Conservation (phyloP, 2,329 filamentous ascomycete species). For the Capronia americana region DNA sequence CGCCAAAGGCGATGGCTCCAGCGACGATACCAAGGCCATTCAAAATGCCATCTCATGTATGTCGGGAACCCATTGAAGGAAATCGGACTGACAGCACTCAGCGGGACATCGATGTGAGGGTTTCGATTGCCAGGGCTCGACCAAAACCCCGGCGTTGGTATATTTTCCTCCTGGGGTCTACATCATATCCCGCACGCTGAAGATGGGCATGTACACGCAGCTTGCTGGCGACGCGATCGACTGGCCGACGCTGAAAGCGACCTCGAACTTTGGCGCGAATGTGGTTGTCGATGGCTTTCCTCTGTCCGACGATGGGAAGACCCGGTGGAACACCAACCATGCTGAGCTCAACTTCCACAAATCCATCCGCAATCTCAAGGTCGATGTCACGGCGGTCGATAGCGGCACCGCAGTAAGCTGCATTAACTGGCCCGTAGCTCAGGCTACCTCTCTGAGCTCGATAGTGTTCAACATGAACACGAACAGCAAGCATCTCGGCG, state of each 20-base stretch:
- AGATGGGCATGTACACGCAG: slow-evolving; percentile 1
- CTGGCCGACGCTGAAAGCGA: not conserved
- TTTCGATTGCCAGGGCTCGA: not conserved
- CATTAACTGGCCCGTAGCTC: not conserved
- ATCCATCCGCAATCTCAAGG: slow-evolving; percentile 10
- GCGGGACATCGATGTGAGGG: slow-evolving; percentile 4
- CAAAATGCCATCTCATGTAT: slow-evolving; percentile 3
- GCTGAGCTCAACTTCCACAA: slow-evolving; percentile 4
- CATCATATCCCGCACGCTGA: not conserved
- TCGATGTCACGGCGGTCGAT: not conserved
- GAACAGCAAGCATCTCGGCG: slow-evolving; percentile 1
- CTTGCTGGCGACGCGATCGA: not conserved
- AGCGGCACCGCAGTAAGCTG: not conserved
- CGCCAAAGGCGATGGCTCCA: slow-evolving; percentile 5
- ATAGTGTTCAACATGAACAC: slow-evolving; percentile 3
- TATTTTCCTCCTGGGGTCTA: slow-evolving; percentile 10
- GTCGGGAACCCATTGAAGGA: not conserved
- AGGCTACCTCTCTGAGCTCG: slow-evolving; percentile 1
- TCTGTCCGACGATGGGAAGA: not conserved
- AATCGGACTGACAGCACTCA: not conserved
- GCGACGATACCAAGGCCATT: slow-evolving; percentile 1
- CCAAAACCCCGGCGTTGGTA: slow-evolving; percentile 2
- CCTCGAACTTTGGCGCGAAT: not conserved
- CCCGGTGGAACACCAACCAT: not conserved
- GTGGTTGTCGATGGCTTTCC: not conserved